Conservation (phyloP, 441 rosid genomes). For the Euphorbia neoarborescens region DNA sequence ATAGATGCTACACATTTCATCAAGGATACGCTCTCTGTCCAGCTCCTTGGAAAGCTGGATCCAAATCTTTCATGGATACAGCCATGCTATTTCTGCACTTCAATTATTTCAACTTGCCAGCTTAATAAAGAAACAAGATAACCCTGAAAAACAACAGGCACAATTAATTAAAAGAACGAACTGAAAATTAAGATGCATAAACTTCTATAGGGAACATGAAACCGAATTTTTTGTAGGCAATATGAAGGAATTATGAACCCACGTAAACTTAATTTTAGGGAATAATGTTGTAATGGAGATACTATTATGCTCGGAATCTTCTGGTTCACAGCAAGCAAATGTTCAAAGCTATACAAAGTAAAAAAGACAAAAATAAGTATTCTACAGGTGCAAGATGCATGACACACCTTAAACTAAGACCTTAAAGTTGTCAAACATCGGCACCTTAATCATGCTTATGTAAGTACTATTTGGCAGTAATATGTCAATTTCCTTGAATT, state of each 20-base stretch:
- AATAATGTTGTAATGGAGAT: conserved; percentile 8
- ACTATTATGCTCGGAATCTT: conserved; percentile 5
- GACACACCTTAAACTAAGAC: conserved; percentile 1
- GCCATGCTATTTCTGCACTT: conserved; percentile 48
- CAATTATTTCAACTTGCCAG: conserved; percentile 25
- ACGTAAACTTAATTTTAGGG: conserved; percentile 6
- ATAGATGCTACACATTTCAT: conserved; percentile 10
- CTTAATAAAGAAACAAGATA: conserved; percentile 21
- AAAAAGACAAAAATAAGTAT: not conserved
- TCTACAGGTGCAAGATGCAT: not conserved
- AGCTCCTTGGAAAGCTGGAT: conserved; percentile 90
- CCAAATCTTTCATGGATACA: conserved; percentile 88
- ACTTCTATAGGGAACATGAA: conserved; percentile 4
- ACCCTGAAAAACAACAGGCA: conserved; percentile 34
- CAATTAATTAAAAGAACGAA: conserved; percentile 7
- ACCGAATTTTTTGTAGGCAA: conserved; percentile 15
- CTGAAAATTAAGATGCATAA: not conserved
- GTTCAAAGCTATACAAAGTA: not conserved
- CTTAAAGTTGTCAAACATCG: not conserved
- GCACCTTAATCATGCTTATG: not conserved
- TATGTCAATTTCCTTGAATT: not conserved
- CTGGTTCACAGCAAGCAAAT: not conserved
- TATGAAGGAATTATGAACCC: conserved; percentile 10
- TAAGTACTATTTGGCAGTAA: too few species aligned
- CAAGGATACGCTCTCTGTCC: conserved; percentile 93